A percentile compares a stretch with the other conserved stretches of the same genome.
Evolutionary conservation across 768 basidiomycete genomes (phyloP).

Genomic region (Cantharellus anzutake): DNA sequence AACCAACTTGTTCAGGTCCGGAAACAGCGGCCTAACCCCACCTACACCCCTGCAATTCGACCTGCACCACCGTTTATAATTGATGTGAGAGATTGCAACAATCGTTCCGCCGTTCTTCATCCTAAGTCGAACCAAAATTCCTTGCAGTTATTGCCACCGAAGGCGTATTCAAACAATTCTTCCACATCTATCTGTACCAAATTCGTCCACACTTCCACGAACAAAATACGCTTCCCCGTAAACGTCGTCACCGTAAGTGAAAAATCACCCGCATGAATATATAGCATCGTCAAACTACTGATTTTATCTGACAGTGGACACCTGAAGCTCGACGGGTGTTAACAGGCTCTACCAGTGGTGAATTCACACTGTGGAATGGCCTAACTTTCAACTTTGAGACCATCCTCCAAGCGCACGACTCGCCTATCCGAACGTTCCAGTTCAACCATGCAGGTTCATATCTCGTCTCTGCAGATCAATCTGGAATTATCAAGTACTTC

Average conservation of each 20-base stretch:
- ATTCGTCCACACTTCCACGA: constrained; percentile 95
- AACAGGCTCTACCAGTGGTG: constrained; percentile 91
- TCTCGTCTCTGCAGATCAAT: constrained; percentile 83
- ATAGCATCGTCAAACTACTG: not conserved
- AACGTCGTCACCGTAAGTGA: constrained; percentile 76
- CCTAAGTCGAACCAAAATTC: constrained; percentile 11
- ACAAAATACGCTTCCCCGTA: constrained; percentile 95
- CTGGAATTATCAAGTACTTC: constrained; percentile 94
- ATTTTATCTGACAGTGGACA: constrained; percentile 51
- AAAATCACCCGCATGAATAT: not conserved
- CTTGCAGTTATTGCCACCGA: constrained; percentile 72
- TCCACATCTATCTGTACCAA: constrained; percentile 92
- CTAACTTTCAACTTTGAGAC: constrained; percentile 99
- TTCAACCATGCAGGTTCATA: constrained; percentile 92
- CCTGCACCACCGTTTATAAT: constrained; percentile 79
- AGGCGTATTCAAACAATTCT: constrained; percentile 78
- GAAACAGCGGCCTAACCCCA: constrained; percentile 61
- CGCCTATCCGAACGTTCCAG: constrained; percentile 70
- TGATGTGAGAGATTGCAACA: constrained; percentile 34
- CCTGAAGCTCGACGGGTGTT: constrained; percentile 86
- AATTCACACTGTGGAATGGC: constrained; percentile 98
- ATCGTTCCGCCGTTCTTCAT: constrained; percentile 4
- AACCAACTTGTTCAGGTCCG: constrained; percentile 28
- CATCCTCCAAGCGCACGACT: constrained; percentile 96
- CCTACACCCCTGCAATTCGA: constrained; percentile 56